Evolutionary conservation across 306 rosid genomes (phyloP).

Genomic region (Casuarina equisetifolia): DNA sequence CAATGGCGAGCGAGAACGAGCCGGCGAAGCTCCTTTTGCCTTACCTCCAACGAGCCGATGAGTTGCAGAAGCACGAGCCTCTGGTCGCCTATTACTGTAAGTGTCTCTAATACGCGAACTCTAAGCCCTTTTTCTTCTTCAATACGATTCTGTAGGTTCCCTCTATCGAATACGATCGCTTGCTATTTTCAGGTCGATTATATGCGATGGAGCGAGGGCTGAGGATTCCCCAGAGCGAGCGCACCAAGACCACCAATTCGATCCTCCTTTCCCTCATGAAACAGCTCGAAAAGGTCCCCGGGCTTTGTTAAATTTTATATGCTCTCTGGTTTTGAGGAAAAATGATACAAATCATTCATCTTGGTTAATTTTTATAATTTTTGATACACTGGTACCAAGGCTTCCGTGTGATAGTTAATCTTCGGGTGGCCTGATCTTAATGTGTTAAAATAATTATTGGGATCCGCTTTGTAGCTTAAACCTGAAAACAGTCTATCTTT

Average conservation of each 20-base stretch:
- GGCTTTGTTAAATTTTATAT: background rate
- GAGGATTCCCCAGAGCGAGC: conserved; percentile 83
- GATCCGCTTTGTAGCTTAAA: conserved; percentile 24
- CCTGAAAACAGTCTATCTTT: background rate
- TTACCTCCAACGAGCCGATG: conserved; percentile 99
- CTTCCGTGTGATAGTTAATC: background rate
- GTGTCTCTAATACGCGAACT: background rate
- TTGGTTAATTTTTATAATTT: background rate
- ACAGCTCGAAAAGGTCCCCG: conserved; percentile 86
- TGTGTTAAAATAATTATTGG: conserved; percentile 15
- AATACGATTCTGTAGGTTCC: background rate
- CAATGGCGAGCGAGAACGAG: conserved; percentile 87
- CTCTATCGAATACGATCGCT: background rate
- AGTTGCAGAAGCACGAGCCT: conserved; percentile 95
- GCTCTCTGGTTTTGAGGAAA: conserved; percentile 1
- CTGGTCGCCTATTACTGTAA: conserved; percentile 94
- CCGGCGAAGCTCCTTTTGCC: conserved; percentile 97
- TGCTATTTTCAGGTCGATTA: conserved; percentile 67
- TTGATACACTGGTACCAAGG: conserved; percentile 26
- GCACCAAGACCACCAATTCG: conserved; percentile 90
- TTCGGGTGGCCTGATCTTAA: conserved; percentile 14
- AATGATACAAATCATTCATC: background rate
- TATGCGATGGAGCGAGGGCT: conserved; percentile 97
- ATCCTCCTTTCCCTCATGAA: conserved; percentile 95
- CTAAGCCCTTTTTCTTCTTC: background rate